Evolutionary conservation across 768 basidiomycete species (phyloP), one percentile per base, ranked within the genome.

Genomic region (Porpolomopsis calyptriformis): DNA sequence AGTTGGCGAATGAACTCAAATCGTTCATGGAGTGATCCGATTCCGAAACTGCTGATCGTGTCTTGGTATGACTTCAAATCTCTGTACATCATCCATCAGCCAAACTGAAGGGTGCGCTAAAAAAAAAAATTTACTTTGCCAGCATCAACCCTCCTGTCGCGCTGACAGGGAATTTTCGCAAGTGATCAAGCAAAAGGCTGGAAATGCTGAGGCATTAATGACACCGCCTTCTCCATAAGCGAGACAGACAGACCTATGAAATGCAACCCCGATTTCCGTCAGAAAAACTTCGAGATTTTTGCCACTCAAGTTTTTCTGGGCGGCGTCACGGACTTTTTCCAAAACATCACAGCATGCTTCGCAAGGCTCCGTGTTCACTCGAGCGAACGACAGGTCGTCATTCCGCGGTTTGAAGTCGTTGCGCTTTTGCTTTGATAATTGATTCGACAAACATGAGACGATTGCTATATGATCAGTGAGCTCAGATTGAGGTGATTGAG

Each of bases 1-100:
- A 99, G 79, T 62, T 98, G 93, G 33, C 93, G 84, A 51, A 98
- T 82, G 68, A 98, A 97, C 60, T 98, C 96, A 67, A 94, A 99
- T 19, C 94, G 90, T 60, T 98, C 93, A 52, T 83, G 78, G 6
- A 99, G 72, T 5, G 85, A 73, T 9, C 88, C 78, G 35, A 96
- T 80, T 24, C 74, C 72, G 66, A 94, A 97, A n/a, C 75, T 78
- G 50, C 73, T 68, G 53, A 96, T 78, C 1, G 77, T 77, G 55
- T 98, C 96, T 68, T 98, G 96, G 57, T 99, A 99, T 18, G 85
- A 80, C 53, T 93, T 96, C 54, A 99, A 77, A 59, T 99, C 96
- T 66, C 93, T 97, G 20, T 24, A 11, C 5, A 16, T 3, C 7
- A 19, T 18, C 31, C 20, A 7, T 35, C 34, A 42, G 40, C n/a